A percentile compares a stretch with the other conserved stretches of the same genome.
Evolutionary conservation across 768 basidiomycete species (phyloP).

Genomic region (Phallus indusiatus): DNA sequence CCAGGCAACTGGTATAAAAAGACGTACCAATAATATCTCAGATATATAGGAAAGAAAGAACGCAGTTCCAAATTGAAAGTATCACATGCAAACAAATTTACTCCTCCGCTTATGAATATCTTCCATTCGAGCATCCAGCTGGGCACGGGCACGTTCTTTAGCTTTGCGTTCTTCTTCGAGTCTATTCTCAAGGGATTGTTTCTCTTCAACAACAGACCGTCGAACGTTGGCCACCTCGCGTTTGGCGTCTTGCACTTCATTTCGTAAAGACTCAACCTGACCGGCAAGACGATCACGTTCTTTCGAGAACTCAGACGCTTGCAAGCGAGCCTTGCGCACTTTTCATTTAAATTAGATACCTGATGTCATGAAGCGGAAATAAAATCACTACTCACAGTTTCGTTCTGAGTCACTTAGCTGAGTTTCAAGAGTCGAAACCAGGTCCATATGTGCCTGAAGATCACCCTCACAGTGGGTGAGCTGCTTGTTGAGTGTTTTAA

Average conservation of each 20-base stretch:
- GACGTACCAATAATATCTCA: slow-evolving; percentile 4
- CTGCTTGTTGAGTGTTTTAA: slow-evolving; percentile 90
- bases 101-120: slow-evolving; percentile 79
- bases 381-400: slow-evolving; percentile 53
- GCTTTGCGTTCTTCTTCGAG: slow-evolving; percentile 80
- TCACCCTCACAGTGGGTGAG: slow-evolving; percentile 89
- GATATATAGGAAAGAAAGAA: slow-evolving; percentile 12
- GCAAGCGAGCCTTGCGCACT: slow-evolving; percentile 93
- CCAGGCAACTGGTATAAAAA: slow-evolving; percentile 8
- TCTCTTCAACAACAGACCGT: slow-evolving; percentile 78
- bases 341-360: slow-evolving; percentile 9
- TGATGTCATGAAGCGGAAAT: slow-evolving; percentile 4
- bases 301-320: slow-evolving; percentile 79
- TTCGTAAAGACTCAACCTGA: slow-evolving; percentile 58
- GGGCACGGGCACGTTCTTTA: slow-evolving; percentile 83
- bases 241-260: slow-evolving; percentile 68
- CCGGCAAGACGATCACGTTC: slow-evolving; percentile 69
- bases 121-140: slow-evolving; percentile 82
- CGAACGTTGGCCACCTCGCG: slow-evolving; percentile 71
- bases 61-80: slow-evolving; percentile 1
- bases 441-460: slow-evolving; percentile 84
- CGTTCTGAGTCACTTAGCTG: slow-evolving; percentile 89
- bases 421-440: slow-evolving; percentile 74
- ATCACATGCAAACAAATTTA: slow-evolving; percentile 83
- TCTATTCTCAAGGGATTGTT: slow-evolving; percentile 73